Evolutionary conservation across 148 eudicot species (phyloP).

Genomic region (Suaeda aralocaspica): DNA sequence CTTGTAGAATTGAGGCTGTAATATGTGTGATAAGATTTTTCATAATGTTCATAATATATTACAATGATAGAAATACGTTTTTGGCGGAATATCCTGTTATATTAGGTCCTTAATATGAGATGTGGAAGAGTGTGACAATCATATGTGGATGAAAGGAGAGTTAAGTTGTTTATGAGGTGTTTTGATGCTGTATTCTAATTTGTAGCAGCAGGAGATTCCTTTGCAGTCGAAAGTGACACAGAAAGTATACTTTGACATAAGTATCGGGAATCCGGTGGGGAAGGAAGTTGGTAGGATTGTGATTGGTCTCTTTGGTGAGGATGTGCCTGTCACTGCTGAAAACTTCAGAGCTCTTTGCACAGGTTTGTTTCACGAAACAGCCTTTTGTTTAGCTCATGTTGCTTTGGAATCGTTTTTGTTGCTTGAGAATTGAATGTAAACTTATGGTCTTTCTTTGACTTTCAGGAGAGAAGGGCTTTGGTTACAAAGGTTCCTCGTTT

Average conservation of each 20-base stretch:
- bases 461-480: slow-evolving; percentile 93
- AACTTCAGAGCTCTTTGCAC: slow-evolving; percentile 97
- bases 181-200: slow-evolving; percentile 8
- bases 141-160: background rate
- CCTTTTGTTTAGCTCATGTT: background rate
- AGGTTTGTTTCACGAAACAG: slow-evolving; percentile 41
- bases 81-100: background rate
- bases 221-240: slow-evolving; percentile 78
- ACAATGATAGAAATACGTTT: background rate
- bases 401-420: background rate
- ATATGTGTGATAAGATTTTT: background rate
- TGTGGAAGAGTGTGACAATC: background rate
- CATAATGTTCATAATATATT: background rate
- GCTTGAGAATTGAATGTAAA: background rate
- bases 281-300: slow-evolving; percentile 82
- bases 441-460: slow-evolving; percentile 12
- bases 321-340: slow-evolving; percentile 87
- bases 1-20: background rate
- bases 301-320: slow-evolving; percentile 88
- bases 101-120: background rate
- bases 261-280: slow-evolving; percentile 90
- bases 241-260: slow-evolving; percentile 73
- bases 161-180: background rate
- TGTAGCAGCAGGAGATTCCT: slow-evolving; percentile 45
- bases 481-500: slow-evolving; percentile 78